Evolutionary conservation across 2,329 filamentous ascomycete species (phyloP), one percentile per base, ranked within the genome.

Genomic region (Pyrenophora teres): DNA sequence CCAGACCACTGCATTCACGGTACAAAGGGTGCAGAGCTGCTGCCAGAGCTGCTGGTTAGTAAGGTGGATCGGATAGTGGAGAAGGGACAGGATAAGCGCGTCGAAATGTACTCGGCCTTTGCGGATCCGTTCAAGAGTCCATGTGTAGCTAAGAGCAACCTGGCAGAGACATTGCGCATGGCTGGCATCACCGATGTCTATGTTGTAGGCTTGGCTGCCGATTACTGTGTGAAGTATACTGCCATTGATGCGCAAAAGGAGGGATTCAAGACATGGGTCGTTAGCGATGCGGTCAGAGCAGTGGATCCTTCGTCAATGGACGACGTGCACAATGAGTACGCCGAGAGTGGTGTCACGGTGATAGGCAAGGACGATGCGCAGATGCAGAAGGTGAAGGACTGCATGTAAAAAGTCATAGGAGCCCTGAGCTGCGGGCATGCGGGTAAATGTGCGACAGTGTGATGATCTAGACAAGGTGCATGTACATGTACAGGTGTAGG

Each of bases 61-160:
- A 80, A 78, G 13, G 61, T 96, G n/a, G 81, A 93, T 61, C 63
- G 74, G 31, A 77, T 91, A 23, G 76, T 97, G 12, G 82, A 89
- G 61, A 99, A 99, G 77, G 94, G 94, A 9, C 82, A 80, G 68
- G 81, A 91, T 68, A 71, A 79, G 38, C 78, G 82, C 38, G 83
- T 96, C 2, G 94, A 99, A 75, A 96, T 97, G 89, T 97, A 97
- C 76, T 93, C 88, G 56, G 92, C 88, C 0, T 97, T 99, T 2
- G 87, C 87, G 54, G 89, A 92, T 68, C 89, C 90, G 0, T 93
- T 97, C 64, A 74, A 74, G 33, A 80, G 80, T 5, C 85, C 86
- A 1, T 76, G 76, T 27, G 78, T 88, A 12, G 78, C 77, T 21
- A 84, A 76, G 64, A 87, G 83, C 64, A 86, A 86, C 12, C 77